Evolutionary conservation across 495 filamentous ascomycete genomes (phyloP).

Genomic region (Trichoderma asperelloides): DNA sequence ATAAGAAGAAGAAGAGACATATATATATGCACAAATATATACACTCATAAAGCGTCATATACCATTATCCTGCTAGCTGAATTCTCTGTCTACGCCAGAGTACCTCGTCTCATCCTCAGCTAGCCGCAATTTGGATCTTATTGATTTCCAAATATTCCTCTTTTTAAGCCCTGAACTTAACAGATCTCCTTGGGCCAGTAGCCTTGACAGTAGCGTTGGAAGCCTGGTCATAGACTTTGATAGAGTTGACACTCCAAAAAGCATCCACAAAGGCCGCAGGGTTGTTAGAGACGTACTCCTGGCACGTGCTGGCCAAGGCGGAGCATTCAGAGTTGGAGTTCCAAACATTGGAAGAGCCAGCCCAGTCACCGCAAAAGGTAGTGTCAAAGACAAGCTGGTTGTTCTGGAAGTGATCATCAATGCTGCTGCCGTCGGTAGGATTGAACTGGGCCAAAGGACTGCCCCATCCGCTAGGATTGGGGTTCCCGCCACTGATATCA

Average conservation of each 20-base stretch:
- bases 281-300: slow-evolving; percentile 56
- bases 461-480: slow-evolving; percentile 58
- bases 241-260: slow-evolving; percentile 65
- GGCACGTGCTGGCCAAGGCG: slow-evolving; percentile 42
- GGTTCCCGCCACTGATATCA: slow-evolving; percentile 46
- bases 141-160: too few relatives aligned
- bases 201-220: neutral
- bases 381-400: slow-evolving; percentile 75
- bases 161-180: too few relatives aligned
- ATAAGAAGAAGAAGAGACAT: too few relatives aligned
- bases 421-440: slow-evolving; percentile 49
- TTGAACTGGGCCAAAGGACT: slow-evolving; percentile 56
- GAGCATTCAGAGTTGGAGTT: slow-evolving; percentile 27
- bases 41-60: too few relatives aligned
- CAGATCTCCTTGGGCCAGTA: too few relatives aligned
- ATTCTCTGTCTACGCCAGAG: too few relatives aligned
- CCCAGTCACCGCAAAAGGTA: slow-evolving; percentile 87
- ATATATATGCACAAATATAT: too few relatives aligned
- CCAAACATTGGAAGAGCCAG: slow-evolving; percentile 63
- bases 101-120: too few relatives aligned
- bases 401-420: slow-evolving; percentile 55
- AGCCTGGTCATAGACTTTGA: slow-evolving; percentile 49
- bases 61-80: too few relatives aligned
- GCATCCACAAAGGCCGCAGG: slow-evolving; percentile 50
- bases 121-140: too few relatives aligned